Evolutionary conservation across 2,329 filamentous ascomycete genomes (phyloP).

Genomic region (Pochonia chlamydosporia): DNA sequence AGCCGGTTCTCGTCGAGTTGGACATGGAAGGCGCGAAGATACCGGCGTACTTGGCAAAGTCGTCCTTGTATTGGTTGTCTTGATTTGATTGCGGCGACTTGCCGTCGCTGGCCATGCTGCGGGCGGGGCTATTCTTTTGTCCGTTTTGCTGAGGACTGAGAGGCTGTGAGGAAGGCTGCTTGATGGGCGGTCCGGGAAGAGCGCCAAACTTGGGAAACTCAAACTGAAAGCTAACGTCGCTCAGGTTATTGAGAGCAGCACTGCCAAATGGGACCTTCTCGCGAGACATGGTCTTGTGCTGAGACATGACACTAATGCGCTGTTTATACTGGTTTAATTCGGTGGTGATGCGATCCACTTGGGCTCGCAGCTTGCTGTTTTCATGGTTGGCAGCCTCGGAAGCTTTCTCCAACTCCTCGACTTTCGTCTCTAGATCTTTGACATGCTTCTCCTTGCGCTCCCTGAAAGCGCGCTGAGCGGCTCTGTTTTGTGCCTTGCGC

Average conservation of each 20-base stretch:
- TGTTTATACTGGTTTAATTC: slow-evolving; percentile 91
- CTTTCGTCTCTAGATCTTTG: slow-evolving; percentile 76
- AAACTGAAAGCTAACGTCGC: slow-evolving; percentile 82
- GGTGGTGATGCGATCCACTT: slow-evolving; percentile 79
- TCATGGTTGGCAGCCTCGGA: slow-evolving; percentile 80
- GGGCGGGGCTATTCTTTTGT: slow-evolving; percentile 19
- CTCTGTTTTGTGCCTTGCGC: slow-evolving; percentile 91
- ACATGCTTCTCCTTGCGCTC: slow-evolving; percentile 92
- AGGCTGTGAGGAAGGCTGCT: slow-evolving; percentile 22
- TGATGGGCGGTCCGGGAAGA: slow-evolving; percentile 45
- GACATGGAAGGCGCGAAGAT: slow-evolving; percentile 54
- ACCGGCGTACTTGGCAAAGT: slow-evolving; percentile 49
- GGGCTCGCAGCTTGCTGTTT: slow-evolving; percentile 75
- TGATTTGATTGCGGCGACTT: slow-evolving; percentile 16
- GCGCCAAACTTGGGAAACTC: slow-evolving; percentile 93
- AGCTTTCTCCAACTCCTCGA: slow-evolving; percentile 71
- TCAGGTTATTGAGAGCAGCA: slow-evolving; percentile 52
- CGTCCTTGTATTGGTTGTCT: slow-evolving; percentile 33
- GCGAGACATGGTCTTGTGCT: slow-evolving; percentile 29
- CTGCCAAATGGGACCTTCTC: slow-evolving; percentile 36
- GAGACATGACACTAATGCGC: slow-evolving; percentile 58
- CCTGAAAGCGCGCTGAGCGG: slow-evolving; percentile 86
- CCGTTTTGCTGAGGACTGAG: slow-evolving; percentile 23
- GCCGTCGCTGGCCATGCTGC: slow-evolving; percentile 21
- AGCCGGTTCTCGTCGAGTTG: slow-evolving; percentile 39